Conservation (phyloP, 306 rosid species). For the Quercus parvula region DNA sequence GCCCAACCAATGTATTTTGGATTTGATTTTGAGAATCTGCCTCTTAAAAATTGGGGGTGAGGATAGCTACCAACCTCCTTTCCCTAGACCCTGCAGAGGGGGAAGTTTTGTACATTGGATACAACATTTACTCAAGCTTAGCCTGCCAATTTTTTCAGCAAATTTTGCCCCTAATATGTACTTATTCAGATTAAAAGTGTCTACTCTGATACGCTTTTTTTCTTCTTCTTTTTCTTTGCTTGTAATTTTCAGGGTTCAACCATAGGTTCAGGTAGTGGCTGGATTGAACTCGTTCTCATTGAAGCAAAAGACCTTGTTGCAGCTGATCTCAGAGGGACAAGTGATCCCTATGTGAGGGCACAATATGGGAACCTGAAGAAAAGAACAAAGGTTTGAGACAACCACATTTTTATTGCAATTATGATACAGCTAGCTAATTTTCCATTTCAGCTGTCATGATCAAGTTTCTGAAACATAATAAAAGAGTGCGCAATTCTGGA, state of each 20-base stretch:
- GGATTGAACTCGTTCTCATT: conserved; percentile 84
- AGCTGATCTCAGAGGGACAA: conserved; percentile 96
- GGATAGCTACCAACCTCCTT: too few relatives aligned
- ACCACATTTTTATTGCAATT: conserved; percentile 8
- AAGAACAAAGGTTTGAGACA: conserved; percentile 73
- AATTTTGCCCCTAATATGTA: background rate
- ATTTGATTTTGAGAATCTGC: too few relatives aligned
- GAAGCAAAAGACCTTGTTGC: conserved; percentile 91
- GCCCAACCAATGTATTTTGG: too few relatives aligned
- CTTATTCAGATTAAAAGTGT: conserved; percentile 1
- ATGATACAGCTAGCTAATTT: background rate
- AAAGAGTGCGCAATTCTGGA: background rate
- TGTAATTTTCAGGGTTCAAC: conserved; percentile 53
- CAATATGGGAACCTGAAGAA: conserved; percentile 80
- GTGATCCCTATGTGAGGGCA: conserved; percentile 95
- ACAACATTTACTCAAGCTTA: background rate
- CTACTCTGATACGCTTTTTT: conserved; percentile 14
- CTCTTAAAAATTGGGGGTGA: too few relatives aligned
- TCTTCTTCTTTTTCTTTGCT: background rate
- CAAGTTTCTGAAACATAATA: background rate
- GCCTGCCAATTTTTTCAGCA: background rate
- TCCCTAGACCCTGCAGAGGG: too few relatives aligned
- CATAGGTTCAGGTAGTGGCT: conserved; percentile 46
- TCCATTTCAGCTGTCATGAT: background rate
- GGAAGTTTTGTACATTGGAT: too few relatives aligned